These are phyloP conservation scores for Suillus bovinus DNA, from an alignment of 768 basidiomycete genomes.

Conservation along the genomic window DNA sequence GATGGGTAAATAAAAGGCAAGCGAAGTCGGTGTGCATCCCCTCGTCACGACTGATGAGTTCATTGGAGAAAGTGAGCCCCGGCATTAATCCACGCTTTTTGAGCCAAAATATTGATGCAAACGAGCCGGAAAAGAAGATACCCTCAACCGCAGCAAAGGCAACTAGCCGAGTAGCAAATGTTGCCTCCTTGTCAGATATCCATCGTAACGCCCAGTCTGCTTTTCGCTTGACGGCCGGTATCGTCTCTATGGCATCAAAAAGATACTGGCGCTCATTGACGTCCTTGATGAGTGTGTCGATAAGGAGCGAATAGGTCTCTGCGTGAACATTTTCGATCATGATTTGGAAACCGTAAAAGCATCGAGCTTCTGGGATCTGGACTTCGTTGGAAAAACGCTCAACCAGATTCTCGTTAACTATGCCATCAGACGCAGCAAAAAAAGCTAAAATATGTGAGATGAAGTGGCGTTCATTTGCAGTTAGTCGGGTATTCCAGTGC, in stretches of 20 bases:
- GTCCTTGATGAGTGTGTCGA: conserved; percentile 94
- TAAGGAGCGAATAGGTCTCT: conserved; percentile 94
- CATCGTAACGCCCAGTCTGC: conserved; percentile 94
- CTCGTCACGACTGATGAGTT: conserved; percentile 94
- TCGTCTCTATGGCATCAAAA: conserved; percentile 91
- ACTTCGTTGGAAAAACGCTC: conserved; percentile 94
- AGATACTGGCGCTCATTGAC: conserved; percentile 70
- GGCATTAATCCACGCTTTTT: conserved; percentile 98
- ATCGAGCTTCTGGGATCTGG: conserved; percentile 88
- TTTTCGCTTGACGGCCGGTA: conserved; percentile 90
- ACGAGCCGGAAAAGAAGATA: conserved; percentile 94
- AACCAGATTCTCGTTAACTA: conserved; percentile 94
- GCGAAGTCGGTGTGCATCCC: conserved; percentile 98
- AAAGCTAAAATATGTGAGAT: conserved; percentile 93
- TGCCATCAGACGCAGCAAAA: conserved; percentile 95
- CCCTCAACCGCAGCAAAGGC: conserved; percentile 97
- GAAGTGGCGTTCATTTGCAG: conserved; percentile 82
- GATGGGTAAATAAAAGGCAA: conserved; percentile 83
- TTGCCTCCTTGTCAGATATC: conserved; percentile 81
- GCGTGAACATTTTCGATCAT: conserved; percentile 99
- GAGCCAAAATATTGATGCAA: conserved; percentile 94
- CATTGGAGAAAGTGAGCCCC: conserved; percentile 96
- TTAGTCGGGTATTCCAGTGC: conserved; percentile 86
- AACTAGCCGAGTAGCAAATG: conserved; percentile 86
- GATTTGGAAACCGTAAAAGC: conserved; percentile 97